These are phyloP conservation scores for Rhodofomes roseus DNA, from an alignment of 1,284 basidiomycete species.

Conservation along the genomic window DNA sequence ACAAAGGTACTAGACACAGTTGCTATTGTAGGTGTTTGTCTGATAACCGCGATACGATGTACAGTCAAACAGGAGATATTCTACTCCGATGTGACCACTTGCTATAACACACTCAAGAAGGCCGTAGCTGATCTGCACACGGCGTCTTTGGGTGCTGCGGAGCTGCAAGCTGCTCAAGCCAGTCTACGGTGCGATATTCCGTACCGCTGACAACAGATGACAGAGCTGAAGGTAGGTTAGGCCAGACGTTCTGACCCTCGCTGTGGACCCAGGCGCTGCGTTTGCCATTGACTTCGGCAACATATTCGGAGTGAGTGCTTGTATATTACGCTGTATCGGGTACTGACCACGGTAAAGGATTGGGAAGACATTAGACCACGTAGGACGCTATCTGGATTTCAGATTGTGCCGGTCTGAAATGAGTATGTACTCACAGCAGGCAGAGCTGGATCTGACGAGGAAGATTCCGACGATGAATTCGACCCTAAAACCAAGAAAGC, in stretches of 20 bases:
- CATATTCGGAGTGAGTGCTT: slow-evolving; percentile 53
- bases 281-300: slow-evolving; percentile 64
- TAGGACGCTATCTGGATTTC: neutral
- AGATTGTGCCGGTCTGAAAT: too few species aligned
- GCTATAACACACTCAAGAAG: slow-evolving; percentile 71
- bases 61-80: slow-evolving; percentile 84
- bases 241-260: slow-evolving; percentile 55
- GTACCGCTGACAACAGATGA: neutral
- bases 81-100: slow-evolving; percentile 73
- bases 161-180: slow-evolving; percentile 68
- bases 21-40: neutral
- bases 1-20: slow-evolving; percentile 49
- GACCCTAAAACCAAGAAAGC: slow-evolving; percentile 36
- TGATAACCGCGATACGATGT: neutral
- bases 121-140: slow-evolving; percentile 60
- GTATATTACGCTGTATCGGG: neutral
- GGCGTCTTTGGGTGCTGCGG: slow-evolving; percentile 37
- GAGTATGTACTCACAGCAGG: neutral
- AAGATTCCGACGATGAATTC: slow-evolving; percentile 47
- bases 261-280: slow-evolving; percentile 47
- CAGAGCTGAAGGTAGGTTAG: neutral
- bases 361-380: neutral
- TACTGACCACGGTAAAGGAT: neutral
- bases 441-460: slow-evolving; percentile 21
- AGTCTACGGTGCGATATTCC: slow-evolving; percentile 47